Evolutionary conservation across 2,329 filamentous ascomycete species (phyloP), one percentile per base, ranked within the genome.

Genomic region (Capronia epimyces): DNA sequence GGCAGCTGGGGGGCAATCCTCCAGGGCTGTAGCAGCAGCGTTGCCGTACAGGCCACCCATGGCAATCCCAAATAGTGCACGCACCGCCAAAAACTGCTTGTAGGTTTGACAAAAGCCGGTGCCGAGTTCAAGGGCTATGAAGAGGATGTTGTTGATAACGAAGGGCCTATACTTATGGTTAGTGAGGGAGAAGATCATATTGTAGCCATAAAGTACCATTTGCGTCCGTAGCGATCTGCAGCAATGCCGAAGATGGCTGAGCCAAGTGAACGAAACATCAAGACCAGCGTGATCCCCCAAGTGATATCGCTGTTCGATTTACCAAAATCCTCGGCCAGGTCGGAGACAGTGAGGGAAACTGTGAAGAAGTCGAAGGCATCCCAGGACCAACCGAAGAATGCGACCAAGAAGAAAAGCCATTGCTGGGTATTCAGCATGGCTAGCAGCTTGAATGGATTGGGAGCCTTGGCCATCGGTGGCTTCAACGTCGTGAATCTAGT

Each of bases 311-410:
- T 75, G 43, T 77, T 77, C 2, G 73, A 70, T 56, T 74, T 77
- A 43, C 67, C 70, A 58, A 83, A 83, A 2, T 68, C 64, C 50
- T 75, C 67, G 2, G 79, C 77, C 9, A 83, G 66, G 31, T 78
- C 62, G 4, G 68, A 65, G 13, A 82, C 74, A 0, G 77, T 79
- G 44, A 82, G 65, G 3, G 76, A 80, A 20, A 82, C 79, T 20
- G 79, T 80, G 66, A 82, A 82, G 67, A 82, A 82, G 61, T 82
- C 79, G 50, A 82, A 80, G 0, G 78, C 72, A 59, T 78, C 75
- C 74, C 75, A 77, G 1, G 70, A 69, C 75, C 78, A 61, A 29
- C 51, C 56, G 9, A 59, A 24, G 50, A 59, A 60, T n/a, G 56
- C 58, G 12, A 62, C 61, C 6, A 62, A 46, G 43, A 62, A 63